These are phyloP conservation scores for Saccharum spontaneum DNA, from an alignment of 176 grass and related monocot species.

Conservation along the genomic window DNA sequence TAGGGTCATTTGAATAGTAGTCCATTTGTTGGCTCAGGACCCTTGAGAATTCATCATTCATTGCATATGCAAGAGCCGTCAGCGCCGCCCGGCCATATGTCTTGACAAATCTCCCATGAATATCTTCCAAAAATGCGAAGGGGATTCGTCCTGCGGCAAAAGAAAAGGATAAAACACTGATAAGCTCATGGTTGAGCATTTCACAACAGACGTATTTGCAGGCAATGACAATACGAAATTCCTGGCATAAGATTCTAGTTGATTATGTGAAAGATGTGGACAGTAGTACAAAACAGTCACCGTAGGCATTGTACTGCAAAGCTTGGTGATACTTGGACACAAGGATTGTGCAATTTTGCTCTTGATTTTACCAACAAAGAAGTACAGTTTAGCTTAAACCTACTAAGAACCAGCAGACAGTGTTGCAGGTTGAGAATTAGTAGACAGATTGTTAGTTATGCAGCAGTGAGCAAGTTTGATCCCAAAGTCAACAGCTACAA, in stretches of 20 bases:
- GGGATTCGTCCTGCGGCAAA: conserved; percentile 71
- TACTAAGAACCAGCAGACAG: background rate
- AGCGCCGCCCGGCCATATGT: conserved; percentile 83
- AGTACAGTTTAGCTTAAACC: background rate
- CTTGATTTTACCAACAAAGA: background rate
- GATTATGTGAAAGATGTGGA: background rate
- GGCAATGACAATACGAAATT: background rate
- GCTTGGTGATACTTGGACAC: background rate
- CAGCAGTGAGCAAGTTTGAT: background rate
- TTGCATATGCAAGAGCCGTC: conserved; percentile 79
- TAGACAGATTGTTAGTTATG: background rate
- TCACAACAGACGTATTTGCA: background rate
- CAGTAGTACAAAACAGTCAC: background rate
- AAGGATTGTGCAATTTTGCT: background rate
- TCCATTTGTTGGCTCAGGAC: conserved; percentile 92
- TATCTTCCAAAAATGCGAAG: conserved; percentile 93
- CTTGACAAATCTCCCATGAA: conserved; percentile 94
- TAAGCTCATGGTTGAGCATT: background rate
- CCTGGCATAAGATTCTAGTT: background rate
- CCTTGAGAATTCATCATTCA: conserved; percentile 99
- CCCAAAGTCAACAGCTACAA: conserved; percentile 9
- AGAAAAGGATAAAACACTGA: background rate
- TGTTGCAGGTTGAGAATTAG: background rate
- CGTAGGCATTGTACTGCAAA: background rate
- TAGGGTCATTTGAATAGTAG: conserved; percentile 95